Evolutionary conservation across 2,329 filamentous ascomycete species (phyloP), one percentile per base, ranked within the genome.

Genomic region (Pseudocercospora cruenta): DNA sequence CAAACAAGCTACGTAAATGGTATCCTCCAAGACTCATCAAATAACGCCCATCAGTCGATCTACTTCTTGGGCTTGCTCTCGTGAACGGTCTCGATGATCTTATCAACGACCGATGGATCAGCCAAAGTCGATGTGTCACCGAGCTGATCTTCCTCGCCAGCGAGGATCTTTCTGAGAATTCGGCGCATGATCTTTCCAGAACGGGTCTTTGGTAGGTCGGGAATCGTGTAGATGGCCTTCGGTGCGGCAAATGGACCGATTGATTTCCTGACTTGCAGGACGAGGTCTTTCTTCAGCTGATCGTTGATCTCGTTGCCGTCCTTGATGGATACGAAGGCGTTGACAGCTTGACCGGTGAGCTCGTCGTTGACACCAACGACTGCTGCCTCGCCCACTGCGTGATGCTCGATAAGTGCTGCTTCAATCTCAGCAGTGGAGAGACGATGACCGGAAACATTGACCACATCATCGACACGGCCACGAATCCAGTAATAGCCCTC

Each of bases 401-500:
- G 82, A 80, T 98, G 94, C 84, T 98, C 94, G 72, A 99, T 90
- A 58, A 99, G 88, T 19, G 95, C 95, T 28, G 95, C 95, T 82
- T 99, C 95, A 71, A 99, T 99, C 81, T 99, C 95, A 39, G 95
- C 94, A 9, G 95, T 99, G 16, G 94, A 98, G 69, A 99, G 86
- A 79, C 95, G 91, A 81, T 99, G 95, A 28, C 95, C 95, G 73
- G 91, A 95, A 69, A 99, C 95, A 81, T 99, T 99, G 80, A 99
- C 94, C 51, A 99, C 95, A 76, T 99, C 95, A 78, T 99, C 95
- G 61, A 99, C 95, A 80, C 95, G 93, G 71, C 95, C 95, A 69
- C 95, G 92, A 79, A 99, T 99, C 95, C 95, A 99, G 88, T 98
- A 99, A 85, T 97, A 99, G 64, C 95, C 95, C 76, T 99, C 95